Evolutionary conservation across 208 protist genomes (phyloP), one percentile per base, ranked within the genome.

Genomic region (Leishmania amazonensis): DNA sequence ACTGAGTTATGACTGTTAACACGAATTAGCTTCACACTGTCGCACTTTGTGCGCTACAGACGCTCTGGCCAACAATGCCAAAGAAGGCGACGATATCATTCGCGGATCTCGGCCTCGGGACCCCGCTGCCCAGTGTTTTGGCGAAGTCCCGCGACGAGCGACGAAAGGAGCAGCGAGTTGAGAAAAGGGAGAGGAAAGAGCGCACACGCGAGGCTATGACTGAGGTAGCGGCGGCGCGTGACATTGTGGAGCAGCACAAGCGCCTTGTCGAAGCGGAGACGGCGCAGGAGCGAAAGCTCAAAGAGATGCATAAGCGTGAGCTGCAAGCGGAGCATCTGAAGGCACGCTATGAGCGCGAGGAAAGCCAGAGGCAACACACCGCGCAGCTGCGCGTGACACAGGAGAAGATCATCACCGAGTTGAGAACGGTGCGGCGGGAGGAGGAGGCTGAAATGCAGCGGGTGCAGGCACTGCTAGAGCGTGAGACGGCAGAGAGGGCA

Each of bases 181-280:
- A 85, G 31, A 98, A 97, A 87, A 96, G 95, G 67, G 91, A 93
- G 60, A 93, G 83, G 78, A 95, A 90, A 62, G 80, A 89, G 53
- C 85, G 90, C 49, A 75, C 87, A 51, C 94, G 91, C 68, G 83
- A 88, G 47, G 94, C 93, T 35, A 82, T 92, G 71, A 85, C 85
- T 51, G 83, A 92, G 53, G 85, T 95, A 42, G 88, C 92, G 53
- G 75, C 84, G 35, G 83, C 81, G 28, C 90, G 88, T 47, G 64
- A 62, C 21, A 80, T 87, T 3, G 88, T 97, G 71, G 89, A 92
- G 72, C 86, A 93, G 76, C 93, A 96, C 81, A 96, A 95, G 76
- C 78, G 79, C 28, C 77, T 91, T 71, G 72, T 93, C 5, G 80
- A 89, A 76, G 88, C 88, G 24, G 88, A 96, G 75, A 64, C 54